Base-by-base conservation (phyloP, 257 asterid genomes). In the Petunia axillaris region DNA sequence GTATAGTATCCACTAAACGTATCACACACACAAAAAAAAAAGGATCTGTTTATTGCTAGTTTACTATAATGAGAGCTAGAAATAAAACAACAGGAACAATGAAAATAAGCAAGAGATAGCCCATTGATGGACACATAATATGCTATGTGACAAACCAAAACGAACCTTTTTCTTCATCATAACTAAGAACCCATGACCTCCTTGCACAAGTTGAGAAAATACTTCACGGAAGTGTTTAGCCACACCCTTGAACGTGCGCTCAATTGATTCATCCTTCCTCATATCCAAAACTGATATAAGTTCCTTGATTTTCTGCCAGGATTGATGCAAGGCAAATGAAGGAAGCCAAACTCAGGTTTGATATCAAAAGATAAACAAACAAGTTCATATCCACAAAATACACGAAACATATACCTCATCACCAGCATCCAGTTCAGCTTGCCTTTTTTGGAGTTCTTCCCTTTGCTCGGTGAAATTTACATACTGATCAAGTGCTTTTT, bases 191-290 rank as follows among this genome's bases (percentile, higher is more conserved):
- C 99, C 99, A 84, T 91, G 98, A 82, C 99, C 99, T 58, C 98
- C 99, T 92, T 92, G 99, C 81, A 96, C 99, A 40, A 96, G 97
- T 85, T 96, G 98, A 53, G 98, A 89, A 81, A 96, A 96, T 64
- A 96, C 99, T 85, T 96, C 98, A 74, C 97, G 96, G 74, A 96
- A 96, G 88, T 96, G 94, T 88, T 86, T 96, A 65, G 99, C 98
- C 73, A 96, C 99, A 1, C 99, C 99, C 87, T 96, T 96, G 84
- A 93, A 96, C 5, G 99, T 96, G 70, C 98, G 99, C 82, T 96
- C 99, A 80, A 96, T 96, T 11, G 99, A 96, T 86, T 96, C 98
- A 84, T 96, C 99, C 88, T 96, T 96, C 87, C 99, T 91, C 98
- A 91, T 91, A 89, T 96, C 99, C 91, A 96, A 83, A 82, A 91